phyloP scores from a whole-genome alignment of 2,329 filamentous ascomycete species.

The Penicillium sp. region DNA sequence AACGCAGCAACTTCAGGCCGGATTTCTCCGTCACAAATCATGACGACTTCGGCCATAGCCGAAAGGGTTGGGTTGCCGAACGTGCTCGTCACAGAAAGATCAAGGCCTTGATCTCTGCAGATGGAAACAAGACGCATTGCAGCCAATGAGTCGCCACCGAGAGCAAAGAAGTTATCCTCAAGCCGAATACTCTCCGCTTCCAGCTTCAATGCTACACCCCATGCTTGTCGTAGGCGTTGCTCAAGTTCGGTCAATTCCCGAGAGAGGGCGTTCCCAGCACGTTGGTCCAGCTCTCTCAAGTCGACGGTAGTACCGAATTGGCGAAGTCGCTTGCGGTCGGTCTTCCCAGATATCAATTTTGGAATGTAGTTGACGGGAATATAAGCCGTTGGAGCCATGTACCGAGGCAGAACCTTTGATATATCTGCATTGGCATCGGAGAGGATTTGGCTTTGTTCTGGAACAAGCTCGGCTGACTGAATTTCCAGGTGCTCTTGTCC shows the following conservation, averaged over 20 bases:
- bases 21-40: constrained; percentile 35
- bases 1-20: constrained; percentile 37
- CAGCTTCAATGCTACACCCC: constrained; percentile 42
- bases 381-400: constrained; percentile 50
- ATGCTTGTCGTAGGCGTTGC: constrained; percentile 40
- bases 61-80: constrained; percentile 43
- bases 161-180: constrained; percentile 46
- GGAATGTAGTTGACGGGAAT: constrained; percentile 53
- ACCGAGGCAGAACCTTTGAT: constrained; percentile 38
- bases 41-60: constrained; percentile 51
- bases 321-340: constrained; percentile 47
- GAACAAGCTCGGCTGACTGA: constrained; percentile 21
- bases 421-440: constrained; percentile 34
- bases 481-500: constrained; percentile 28
- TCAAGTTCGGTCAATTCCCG: constrained; percentile 43
- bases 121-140: constrained; percentile 45
- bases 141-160: constrained; percentile 45
- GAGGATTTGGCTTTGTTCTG: constrained; percentile 27
- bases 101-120: constrained; percentile 38
- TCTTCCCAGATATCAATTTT: constrained; percentile 53
- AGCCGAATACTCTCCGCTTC: constrained; percentile 42
- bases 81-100: constrained; percentile 44
- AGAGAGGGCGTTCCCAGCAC: constrained; percentile 17
- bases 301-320: constrained; percentile 43
- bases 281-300: constrained; percentile 40